Conservation (phyloP, 768 basidiomycete genomes). For the Tulasnella sp. region DNA sequence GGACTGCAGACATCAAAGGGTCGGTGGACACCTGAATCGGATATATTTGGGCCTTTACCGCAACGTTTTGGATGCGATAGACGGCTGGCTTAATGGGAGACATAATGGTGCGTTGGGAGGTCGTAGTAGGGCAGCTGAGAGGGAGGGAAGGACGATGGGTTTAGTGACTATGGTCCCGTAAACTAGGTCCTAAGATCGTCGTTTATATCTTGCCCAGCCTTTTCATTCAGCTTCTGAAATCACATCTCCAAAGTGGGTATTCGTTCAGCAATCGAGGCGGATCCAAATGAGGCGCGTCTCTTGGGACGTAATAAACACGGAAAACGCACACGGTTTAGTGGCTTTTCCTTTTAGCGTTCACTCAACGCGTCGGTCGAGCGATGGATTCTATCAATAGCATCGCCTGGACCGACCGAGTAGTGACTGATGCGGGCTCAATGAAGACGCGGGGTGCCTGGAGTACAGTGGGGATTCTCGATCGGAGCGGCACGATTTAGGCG, state of each 20-base stretch:
- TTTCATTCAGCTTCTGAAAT: not conserved
- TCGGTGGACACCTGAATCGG: not conserved
- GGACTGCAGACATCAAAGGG: not conserved
- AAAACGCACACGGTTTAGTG: not conserved
- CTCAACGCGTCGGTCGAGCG: not conserved
- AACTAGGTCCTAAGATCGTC: not conserved
- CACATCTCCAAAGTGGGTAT: not conserved
- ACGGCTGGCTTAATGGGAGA: not conserved
- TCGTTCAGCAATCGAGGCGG: not conserved
- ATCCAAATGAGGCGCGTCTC: not conserved
- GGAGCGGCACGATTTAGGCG: not conserved
- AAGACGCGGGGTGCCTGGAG: not conserved
- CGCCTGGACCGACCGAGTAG: not conserved
- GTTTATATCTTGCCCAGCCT: not conserved
- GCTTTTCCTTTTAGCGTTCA: not conserved
- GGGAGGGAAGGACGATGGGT: not conserved
- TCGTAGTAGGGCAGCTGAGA: not conserved
- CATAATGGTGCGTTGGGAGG: not conserved
- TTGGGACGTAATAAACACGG: not conserved
- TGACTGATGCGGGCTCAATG: no score
- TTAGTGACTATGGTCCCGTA: not conserved
- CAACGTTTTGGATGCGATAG: slow-evolving; percentile 3
- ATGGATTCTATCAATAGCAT: not conserved
- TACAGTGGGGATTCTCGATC: not conserved
- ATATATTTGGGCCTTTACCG: not conserved